Conservation (phyloP, 1,284 basidiomycete genomes). For the Fomitopsis palustris region DNA sequence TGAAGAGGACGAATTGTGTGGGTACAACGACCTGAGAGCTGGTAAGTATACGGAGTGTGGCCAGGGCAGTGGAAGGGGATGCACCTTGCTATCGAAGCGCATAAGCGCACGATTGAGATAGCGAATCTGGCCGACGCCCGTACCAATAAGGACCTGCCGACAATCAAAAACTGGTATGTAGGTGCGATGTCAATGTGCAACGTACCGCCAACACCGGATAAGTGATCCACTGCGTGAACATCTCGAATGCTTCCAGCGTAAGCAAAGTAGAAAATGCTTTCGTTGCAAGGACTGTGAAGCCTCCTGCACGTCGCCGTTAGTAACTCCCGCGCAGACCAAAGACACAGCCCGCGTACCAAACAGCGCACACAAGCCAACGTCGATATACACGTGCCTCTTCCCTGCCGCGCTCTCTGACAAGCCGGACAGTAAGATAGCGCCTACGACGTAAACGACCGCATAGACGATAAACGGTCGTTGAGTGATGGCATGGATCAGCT, state of each 20-base stretch:
- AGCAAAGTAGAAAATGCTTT: conserved; percentile 90
- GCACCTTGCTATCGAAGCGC: conserved; percentile 83
- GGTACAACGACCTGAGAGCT: conserved; percentile 78
- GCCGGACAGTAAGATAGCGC: conserved; percentile 55
- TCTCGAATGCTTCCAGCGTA: conserved; percentile 69
- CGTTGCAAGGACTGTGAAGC: conserved; percentile 92
- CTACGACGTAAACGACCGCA: conserved; percentile 56
- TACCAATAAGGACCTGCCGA: conserved; percentile 63
- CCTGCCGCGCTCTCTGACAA: conserved; percentile 62
- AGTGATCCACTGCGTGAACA: conserved; percentile 76
- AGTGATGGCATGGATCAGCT: conserved; percentile 67
- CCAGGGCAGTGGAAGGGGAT: conserved; percentile 4
- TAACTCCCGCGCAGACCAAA: background rate
- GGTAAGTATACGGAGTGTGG: background rate
- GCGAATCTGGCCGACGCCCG: conserved; percentile 87
- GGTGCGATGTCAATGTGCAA: background rate
- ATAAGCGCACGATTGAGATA: conserved; percentile 90
- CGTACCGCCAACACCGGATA: conserved; percentile 67
- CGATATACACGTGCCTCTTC: conserved; percentile 73
- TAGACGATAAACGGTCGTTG: conserved; percentile 76
- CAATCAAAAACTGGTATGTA: background rate
- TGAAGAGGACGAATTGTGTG: conserved; percentile 91
- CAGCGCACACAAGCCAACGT: conserved; percentile 85
- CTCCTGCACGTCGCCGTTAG: conserved; percentile 47
- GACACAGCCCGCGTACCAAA: conserved; percentile 53